phyloP scores from a whole-genome alignment of 768 basidiomycete genomes.

The Collybiopsis confluens region DNA sequence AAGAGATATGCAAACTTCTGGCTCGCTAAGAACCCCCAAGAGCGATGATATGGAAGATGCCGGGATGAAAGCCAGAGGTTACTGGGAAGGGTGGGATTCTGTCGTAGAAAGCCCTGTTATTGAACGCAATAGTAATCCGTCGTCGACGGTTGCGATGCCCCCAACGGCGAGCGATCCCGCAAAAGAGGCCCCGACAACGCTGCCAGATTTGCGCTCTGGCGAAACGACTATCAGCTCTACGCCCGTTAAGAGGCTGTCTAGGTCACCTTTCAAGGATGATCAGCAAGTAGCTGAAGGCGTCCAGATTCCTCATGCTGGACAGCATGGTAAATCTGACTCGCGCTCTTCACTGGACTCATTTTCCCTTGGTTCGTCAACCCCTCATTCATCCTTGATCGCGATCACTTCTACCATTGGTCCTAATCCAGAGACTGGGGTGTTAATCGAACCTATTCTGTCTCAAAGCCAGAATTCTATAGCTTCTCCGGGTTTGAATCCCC shows the following conservation, averaged over 20 bases:
- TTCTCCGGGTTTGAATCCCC: slow-evolving; percentile 21
- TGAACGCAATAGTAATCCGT: slow-evolving; percentile 6
- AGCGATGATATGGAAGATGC: slow-evolving; percentile 39
- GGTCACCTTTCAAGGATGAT: background rate
- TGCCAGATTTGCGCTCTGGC: background rate
- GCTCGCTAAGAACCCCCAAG: slow-evolving; percentile 22
- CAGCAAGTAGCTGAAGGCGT: background rate
- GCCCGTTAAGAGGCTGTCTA: background rate
- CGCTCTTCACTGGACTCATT: background rate
- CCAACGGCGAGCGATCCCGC: no score
- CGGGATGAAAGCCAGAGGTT: slow-evolving; percentile 32
- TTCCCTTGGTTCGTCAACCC: slow-evolving; percentile 6
- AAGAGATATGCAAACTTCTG: slow-evolving; percentile 16
- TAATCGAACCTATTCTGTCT: slow-evolving; percentile 50
- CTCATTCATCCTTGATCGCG: slow-evolving; percentile 14
- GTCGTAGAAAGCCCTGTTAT: slow-evolving; percentile 39
- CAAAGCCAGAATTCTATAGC: slow-evolving; percentile 17
- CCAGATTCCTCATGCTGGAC: background rate
- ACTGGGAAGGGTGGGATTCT: slow-evolving; percentile 45
- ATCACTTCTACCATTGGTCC: slow-evolving; percentile 9
- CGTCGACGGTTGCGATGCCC: background rate
- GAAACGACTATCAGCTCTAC: background rate
- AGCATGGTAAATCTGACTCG: background rate
- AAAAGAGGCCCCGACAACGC: no score
- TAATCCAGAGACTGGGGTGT: slow-evolving; percentile 13